Base-by-base conservation (phyloP, 495 filamentous ascomycete species). In the Aspergillus ellipticus region DNA sequence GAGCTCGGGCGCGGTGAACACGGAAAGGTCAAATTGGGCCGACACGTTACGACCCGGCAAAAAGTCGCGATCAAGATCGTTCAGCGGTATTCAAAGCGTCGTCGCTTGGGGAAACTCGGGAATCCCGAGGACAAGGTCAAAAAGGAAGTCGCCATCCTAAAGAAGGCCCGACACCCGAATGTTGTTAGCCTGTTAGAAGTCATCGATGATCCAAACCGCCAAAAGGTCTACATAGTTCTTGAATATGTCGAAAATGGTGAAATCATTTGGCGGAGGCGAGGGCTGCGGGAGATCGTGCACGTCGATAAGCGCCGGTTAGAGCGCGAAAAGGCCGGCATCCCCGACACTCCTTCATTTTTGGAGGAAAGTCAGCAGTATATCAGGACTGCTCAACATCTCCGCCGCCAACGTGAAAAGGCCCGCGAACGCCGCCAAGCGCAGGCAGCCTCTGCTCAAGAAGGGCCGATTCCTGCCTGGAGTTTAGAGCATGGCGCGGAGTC, bases 11-110 rank as follows among this genome's bases (percentile, higher is more conserved):
- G 93, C 41, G 94, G 94, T 37, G 87, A 94, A 55, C 94, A 99
- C 69, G 94, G 94, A 55, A 98, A 97, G 72, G 94, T 98, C 52
- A 98, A 98, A 74, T 78, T 96, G 37, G 95, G 91, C 28, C 81
- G 88, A 41, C 90, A 96, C 63, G 70, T 88, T 7, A 77, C 83
- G 29, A 92, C 85, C 0, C 82, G 82, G 52, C 89, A 95, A 53
- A 83, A 86, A 61, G 92, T 97, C 4, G 94, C 94, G 16, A 96
- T 99, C 79, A 99, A 97, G 73, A 97, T 99, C 62, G 94, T 99
- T 22, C 89, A 96, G 43, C 81, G 94, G n/a, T 93, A 89, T 63
- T 92, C 95, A 51, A 96, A 92, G 69, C 89, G 88, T 56, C 85
- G 92, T 35, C 89, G 92, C 13, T 78, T 99, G n/a, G 94, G 95